These are phyloP conservation scores for Plasmodium sp. DNA, from an alignment of 169 alveolate genomes.

Conservation along the genomic window DNA sequence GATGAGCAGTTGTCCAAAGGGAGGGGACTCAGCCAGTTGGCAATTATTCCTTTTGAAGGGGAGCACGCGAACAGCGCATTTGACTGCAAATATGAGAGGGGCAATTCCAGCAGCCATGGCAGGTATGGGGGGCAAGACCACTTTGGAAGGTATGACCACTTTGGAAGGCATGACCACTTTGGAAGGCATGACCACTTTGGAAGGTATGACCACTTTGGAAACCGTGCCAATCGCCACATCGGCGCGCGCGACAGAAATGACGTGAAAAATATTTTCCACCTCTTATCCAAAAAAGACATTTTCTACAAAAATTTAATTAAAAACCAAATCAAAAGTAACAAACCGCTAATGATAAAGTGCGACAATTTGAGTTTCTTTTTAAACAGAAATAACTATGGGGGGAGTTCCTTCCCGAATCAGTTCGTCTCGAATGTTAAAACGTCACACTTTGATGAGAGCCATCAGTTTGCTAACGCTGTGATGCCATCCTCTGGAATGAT, in stretches of 20 bases:
- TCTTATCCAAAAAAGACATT: slow-evolving; percentile 32
- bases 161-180: no score
- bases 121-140: neutral
- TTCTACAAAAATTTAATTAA: slow-evolving; percentile 16
- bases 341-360: slow-evolving; percentile 34
- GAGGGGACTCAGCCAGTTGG: neutral
- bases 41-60: slow-evolving; percentile 48
- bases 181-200: no score
- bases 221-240: neutral
- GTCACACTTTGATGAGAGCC: neutral
- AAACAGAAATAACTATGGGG: slow-evolving; percentile 1
- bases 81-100: neutral
- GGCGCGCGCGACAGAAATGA: neutral
- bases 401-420: neutral
- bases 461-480: neutral
- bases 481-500: neutral
- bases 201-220: neutral
- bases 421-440: neutral
- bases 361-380: slow-evolving; percentile 11
- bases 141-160: no score
- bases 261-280: slow-evolving; percentile 16
- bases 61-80: neutral
- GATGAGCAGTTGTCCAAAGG: neutral
- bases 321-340: slow-evolving; percentile 6
- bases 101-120: neutral